These are phyloP conservation scores for Dalbergia cochinchinensis DNA, from an alignment of 306 rosid genomes.

Conservation along the genomic window DNA sequence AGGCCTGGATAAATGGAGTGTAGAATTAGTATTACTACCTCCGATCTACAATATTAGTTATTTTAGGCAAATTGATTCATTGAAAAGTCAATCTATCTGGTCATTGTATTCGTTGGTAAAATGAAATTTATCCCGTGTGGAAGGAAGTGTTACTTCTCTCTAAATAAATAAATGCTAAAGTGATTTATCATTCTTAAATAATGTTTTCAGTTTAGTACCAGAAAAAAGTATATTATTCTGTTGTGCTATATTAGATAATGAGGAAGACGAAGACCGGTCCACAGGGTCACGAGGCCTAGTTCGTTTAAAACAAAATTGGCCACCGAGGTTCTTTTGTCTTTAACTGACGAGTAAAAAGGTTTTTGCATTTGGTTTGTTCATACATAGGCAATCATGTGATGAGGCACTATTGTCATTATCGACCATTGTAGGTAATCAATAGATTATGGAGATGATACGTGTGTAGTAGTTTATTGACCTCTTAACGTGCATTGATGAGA, in stretches of 20 bases:
- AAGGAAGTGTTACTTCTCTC: neutral
- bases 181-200: neutral
- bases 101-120: neutral
- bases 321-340: conserved; percentile 11
- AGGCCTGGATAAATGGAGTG: neutral
- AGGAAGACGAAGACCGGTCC: neutral
- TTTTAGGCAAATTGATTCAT: too few species aligned
- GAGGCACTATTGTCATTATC: conserved; percentile 18
- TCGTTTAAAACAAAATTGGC: neutral
- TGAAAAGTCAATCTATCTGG: too few species aligned
- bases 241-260: neutral
- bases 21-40: too few species aligned
- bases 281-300: conserved; percentile 22
- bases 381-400: conserved; percentile 40
- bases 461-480: conserved; percentile 24
- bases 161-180: neutral
- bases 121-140: neutral
- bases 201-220: neutral
- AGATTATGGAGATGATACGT: neutral
- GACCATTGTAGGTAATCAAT: neutral
- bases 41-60: too few species aligned
- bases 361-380: conserved; percentile 8
- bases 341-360: neutral
- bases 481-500: conserved; percentile 26
- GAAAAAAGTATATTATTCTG: neutral